A percentile compares a stretch with the other conserved stretches of the same genome.
Conservation (phyloP, 768 basidiomycete species). For the Amanita rimosa region DNA sequence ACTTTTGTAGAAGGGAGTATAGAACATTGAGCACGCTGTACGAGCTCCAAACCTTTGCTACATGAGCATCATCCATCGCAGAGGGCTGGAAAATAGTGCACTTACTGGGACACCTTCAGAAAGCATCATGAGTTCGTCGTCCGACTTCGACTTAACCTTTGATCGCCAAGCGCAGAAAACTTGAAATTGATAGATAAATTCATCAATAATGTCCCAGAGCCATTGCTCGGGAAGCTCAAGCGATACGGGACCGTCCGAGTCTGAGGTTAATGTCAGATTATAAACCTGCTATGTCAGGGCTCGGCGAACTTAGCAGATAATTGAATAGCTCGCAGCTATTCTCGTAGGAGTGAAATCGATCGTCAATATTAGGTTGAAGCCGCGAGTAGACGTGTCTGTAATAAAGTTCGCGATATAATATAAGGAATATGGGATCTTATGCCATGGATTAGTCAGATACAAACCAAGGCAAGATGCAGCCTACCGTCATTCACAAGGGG, state of each 20-base stretch:
- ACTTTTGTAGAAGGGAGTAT: conserved; percentile 97
- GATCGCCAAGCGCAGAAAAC: conserved; percentile 90
- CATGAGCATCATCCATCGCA: background rate
- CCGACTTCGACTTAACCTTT: conserved; percentile 74
- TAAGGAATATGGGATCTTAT: conserved; percentile 89
- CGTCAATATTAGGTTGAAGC: conserved; percentile 90
- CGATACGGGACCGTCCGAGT: conserved; percentile 90
- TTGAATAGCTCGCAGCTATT: conserved; percentile 99
- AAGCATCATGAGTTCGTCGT: conserved; percentile 80
- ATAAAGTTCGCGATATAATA: conserved; percentile 93
- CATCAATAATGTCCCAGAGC: conserved; percentile 97
- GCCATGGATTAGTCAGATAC: background rate
- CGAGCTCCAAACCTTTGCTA: conserved; percentile 80
- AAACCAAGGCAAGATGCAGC: conserved; percentile 13
- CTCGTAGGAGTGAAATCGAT: conserved; percentile 95
- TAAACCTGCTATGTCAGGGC: background rate
- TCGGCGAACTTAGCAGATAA: conserved; percentile 75
- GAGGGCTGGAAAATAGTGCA: conserved; percentile 8
- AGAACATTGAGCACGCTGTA: conserved; percentile 98
- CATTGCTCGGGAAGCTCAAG: conserved; percentile 94
- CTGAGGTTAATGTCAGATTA: conserved; percentile 24
- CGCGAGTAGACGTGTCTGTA: conserved; percentile 95
- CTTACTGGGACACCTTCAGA: conserved; percentile 59
- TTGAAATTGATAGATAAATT: conserved; percentile 98
- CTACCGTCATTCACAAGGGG: conserved; percentile 88